A percentile compares a stretch with the other conserved stretches of the same genome.
phyloP scores from a whole-genome alignment of 1,284 basidiomycete genomes.

The Agroathelia rolfsii region DNA sequence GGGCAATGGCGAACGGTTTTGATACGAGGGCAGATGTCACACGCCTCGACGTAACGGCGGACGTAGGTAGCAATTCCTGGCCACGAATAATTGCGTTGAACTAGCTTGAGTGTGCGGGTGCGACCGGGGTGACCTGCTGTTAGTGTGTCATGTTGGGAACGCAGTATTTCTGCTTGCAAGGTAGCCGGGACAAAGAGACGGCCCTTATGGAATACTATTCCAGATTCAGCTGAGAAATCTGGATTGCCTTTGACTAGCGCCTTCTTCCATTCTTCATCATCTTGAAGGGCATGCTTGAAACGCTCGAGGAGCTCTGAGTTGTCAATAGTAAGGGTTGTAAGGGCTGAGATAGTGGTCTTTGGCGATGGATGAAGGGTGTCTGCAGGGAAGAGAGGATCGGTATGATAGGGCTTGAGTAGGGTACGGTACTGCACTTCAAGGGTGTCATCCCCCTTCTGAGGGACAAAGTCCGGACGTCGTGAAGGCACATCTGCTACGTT shows the following conservation, averaged over 20 bases:
- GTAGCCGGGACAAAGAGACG: no score
- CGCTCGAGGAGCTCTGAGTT: constrained; percentile 20
- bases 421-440: constrained; percentile 7
- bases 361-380: constrained; percentile 7
- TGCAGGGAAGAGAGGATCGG: constrained; percentile 11
- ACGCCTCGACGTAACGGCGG: no score
- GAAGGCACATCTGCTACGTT: constrained; percentile 27
- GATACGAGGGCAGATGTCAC: constrained; percentile 24
- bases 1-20: constrained; percentile 13
- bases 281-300: constrained; percentile 18
- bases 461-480: constrained; percentile 20
- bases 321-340: constrained; percentile 20
- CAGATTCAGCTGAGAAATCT: constrained; percentile 18
- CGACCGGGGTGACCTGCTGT: no score
- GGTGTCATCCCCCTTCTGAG: constrained; percentile 23
- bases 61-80: no score
- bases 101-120: no score
- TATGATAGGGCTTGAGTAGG: constrained; percentile 17
- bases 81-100: no score
- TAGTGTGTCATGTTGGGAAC: no score
- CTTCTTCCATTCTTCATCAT: constrained; percentile 22
- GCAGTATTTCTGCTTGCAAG: constrained; percentile 2
- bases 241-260: constrained; percentile 17
- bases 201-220: constrained; percentile 24
- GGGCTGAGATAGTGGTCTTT: constrained; percentile 11